Conservation (phyloP, 2,329 filamentous ascomycete genomes). For the Aureobasidium sp. region DNA sequence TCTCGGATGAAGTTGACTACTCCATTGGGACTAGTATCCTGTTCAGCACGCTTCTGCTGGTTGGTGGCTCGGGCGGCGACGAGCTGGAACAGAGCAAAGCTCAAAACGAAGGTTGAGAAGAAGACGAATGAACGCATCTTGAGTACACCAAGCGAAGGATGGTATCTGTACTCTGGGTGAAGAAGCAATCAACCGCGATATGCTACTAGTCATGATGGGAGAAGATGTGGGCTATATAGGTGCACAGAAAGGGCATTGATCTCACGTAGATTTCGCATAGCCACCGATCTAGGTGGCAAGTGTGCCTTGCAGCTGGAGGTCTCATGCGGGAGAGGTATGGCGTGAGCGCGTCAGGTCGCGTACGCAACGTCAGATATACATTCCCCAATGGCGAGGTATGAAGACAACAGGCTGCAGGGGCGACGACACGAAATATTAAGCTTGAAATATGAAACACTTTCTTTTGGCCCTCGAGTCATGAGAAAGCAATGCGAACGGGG, state of each 20-base stretch:
- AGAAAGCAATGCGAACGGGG: neutral
- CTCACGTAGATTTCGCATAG: neutral
- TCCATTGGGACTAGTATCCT: constrained; percentile 17
- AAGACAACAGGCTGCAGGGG: constrained; percentile 23
- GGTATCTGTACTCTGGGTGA: neutral
- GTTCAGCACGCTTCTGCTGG: constrained; percentile 18
- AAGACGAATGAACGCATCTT: constrained; percentile 18
- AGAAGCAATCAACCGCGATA: neutral
- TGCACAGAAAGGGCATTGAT: neutral
- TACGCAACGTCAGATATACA: constrained; percentile 16
- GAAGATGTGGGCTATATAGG: constrained; percentile 13
- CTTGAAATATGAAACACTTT: constrained; percentile 7
- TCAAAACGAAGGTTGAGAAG: constrained; percentile 13
- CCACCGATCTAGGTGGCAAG: constrained; percentile 7
- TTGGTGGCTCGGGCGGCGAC: constrained; percentile 23
- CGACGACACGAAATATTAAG: constrained; percentile 16
- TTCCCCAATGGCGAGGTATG: constrained; percentile 26
- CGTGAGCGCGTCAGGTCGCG: neutral
- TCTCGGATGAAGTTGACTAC: constrained; percentile 22
- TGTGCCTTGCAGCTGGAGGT: constrained; percentile 27
- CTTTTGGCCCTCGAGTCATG: neutral
- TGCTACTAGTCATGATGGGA: neutral
- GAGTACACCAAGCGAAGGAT: constrained; percentile 15
- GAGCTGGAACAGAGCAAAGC: constrained; percentile 20
- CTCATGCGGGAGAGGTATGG: constrained; percentile 14